phyloP scores from a whole-genome alignment of 441 rosid genomes.

The Syzygium malaccense region DNA sequence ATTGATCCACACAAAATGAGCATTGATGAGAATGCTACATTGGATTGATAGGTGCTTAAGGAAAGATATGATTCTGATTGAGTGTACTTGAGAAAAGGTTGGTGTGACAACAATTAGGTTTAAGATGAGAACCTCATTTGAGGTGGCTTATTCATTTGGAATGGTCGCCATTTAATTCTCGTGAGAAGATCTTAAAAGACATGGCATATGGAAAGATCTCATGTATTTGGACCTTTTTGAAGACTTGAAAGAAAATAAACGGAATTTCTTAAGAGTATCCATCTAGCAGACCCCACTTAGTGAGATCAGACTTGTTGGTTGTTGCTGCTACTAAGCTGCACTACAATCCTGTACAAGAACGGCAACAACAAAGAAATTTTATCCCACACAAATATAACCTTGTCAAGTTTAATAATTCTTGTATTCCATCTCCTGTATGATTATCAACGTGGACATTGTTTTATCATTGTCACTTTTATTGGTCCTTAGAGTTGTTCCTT shows the following conservation, averaged over 20 bases:
- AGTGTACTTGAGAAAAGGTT: neutral
- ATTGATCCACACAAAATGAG: neutral
- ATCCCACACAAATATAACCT: neutral
- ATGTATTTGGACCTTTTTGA: neutral
- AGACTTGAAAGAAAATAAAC: neutral
- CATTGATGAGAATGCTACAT: neutral
- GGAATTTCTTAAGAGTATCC: neutral
- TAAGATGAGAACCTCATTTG: neutral
- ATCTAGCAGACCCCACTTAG: neutral
- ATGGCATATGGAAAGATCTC: neutral
- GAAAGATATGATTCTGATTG: neutral
- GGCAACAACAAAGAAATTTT: neutral
- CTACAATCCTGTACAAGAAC: neutral
- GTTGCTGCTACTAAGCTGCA: neutral
- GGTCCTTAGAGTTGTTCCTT: neutral
- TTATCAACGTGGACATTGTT: neutral
- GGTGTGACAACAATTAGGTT: neutral
- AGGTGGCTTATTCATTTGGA: neutral
- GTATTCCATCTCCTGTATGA: neutral
- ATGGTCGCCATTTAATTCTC: neutral
- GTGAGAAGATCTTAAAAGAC: neutral
- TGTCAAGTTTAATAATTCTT: neutral
- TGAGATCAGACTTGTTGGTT: neutral
- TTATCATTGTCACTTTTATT: neutral
- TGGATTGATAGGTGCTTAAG: neutral